Evolutionary conservation across 345 rosid genomes (phyloP).

Genomic region (Euphorbia pulcherrima): DNA sequence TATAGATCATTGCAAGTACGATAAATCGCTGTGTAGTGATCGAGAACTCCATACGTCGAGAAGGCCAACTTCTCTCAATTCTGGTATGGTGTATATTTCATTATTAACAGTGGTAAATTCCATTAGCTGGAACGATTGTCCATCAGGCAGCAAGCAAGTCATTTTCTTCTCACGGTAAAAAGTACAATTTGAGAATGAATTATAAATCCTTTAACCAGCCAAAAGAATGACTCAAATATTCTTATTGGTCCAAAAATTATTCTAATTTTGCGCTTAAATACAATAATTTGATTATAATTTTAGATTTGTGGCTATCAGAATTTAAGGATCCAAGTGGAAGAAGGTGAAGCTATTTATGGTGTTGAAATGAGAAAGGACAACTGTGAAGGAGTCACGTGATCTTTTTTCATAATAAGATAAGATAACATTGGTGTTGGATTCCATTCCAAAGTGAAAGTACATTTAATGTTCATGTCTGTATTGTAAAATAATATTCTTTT

Average conservation of each 20-base stretch:
- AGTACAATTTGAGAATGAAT: too few relatives aligned
- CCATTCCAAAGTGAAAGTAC: too few relatives aligned
- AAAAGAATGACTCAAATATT: too few relatives aligned
- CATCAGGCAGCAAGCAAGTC: too few relatives aligned
- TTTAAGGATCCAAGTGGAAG: background rate
- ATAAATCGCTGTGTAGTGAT: background rate
- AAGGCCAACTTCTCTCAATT: background rate
- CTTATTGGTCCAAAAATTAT: too few relatives aligned
- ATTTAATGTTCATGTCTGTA: too few relatives aligned
- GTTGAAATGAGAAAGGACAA: background rate
- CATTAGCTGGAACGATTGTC: background rate
- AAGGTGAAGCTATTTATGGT: conserved; percentile 2
- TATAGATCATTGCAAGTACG: conserved; percentile 13
- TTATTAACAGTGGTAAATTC: background rate
- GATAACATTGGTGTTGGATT: background rate
- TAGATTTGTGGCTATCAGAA: too few relatives aligned
- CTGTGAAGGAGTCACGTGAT: background rate
- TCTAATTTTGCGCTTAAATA: background rate
- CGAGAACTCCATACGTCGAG: conserved; percentile 9
- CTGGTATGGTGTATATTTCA: background rate
- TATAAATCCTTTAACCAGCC: too few relatives aligned
- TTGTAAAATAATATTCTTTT: too few relatives aligned
- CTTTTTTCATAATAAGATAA: too few relatives aligned
- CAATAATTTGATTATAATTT: too few relatives aligned
- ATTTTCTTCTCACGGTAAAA: too few relatives aligned